These are phyloP conservation scores for Alisma plantagoaquatica DNA, from an alignment of 106 monocot genomes.

Conservation along the genomic window DNA sequence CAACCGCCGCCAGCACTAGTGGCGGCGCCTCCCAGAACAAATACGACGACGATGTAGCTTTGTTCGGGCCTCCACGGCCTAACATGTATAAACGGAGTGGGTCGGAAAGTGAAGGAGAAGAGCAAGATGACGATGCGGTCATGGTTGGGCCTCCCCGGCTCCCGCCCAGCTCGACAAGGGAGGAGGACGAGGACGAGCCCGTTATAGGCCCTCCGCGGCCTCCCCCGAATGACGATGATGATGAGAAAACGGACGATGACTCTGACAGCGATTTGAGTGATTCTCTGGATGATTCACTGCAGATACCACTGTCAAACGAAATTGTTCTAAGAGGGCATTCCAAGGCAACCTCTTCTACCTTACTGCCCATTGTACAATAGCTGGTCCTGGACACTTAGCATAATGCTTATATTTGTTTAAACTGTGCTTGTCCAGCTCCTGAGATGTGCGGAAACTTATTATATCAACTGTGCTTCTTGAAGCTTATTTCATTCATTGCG, in stretches of 20 bases:
- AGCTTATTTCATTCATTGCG: too few species aligned
- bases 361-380: too few species aligned
- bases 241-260: slow-evolving; percentile 26
- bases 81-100: too few species aligned
- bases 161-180: not conserved
- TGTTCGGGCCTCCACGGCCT: slow-evolving; percentile 25
- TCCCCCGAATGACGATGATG: slow-evolving; percentile 7
- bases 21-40: not conserved
- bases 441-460: too few species aligned
- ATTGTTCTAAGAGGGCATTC: slow-evolving; percentile 68
- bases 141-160: slow-evolving; percentile 16
- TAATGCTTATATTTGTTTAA: not conserved
- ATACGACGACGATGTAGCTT: slow-evolving; percentile 3
- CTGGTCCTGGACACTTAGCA: not conserved
- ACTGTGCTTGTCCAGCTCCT: too few species aligned
- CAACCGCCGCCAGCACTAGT: not conserved
- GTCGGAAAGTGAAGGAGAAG: not conserved
- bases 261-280: slow-evolving; percentile 1
- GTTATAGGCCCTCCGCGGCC: slow-evolving; percentile 37
- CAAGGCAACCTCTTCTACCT: slow-evolving; percentile 32
- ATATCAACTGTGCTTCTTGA: too few species aligned
- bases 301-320: slow-evolving; percentile 65
- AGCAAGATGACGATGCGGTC: slow-evolving; percentile 9
- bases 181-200: slow-evolving; percentile 9
- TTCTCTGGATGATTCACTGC: slow-evolving; percentile 23